A percentile compares a stretch with the other conserved stretches of the same genome.
These are phyloP conservation scores for Lasiodiplodia sp. DNA, from an alignment of 2,329 filamentous ascomycete species.

Conservation along the genomic window DNA sequence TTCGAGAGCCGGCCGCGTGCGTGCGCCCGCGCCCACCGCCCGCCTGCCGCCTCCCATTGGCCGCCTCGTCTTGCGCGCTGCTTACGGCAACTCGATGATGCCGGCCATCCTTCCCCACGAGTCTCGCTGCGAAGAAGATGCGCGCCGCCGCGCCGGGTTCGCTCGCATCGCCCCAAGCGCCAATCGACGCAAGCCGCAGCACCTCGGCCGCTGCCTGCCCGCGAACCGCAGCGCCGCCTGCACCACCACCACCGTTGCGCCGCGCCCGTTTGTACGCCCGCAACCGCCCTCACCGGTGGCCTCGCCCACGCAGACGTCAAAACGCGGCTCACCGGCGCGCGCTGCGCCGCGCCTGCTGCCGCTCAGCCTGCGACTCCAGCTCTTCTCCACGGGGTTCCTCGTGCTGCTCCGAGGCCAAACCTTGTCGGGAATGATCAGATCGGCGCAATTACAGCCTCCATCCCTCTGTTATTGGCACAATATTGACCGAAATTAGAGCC, in stretches of 20 bases:
- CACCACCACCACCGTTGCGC: conserved; percentile 18
- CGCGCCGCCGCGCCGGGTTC: conserved; percentile 18
- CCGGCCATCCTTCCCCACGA: conserved; percentile 23
- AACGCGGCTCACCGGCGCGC: conserved; percentile 19
- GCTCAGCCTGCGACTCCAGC: neutral
- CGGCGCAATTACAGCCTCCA: conserved; percentile 25
- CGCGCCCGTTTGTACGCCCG: conserved; percentile 17
- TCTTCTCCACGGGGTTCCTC: conserved; percentile 7
- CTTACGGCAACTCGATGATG: conserved; percentile 22
- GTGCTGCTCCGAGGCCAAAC: conserved; percentile 10
- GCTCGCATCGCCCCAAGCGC: conserved; percentile 23
- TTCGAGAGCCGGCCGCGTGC: conserved; percentile 28
- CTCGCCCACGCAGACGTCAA: conserved; percentile 2
- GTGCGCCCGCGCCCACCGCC: neutral
- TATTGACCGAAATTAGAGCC: conserved; percentile 29
- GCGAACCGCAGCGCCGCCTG: conserved; percentile 11
- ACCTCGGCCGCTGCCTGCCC: neutral
- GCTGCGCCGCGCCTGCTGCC: no score
- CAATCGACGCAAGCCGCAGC: conserved; percentile 2
- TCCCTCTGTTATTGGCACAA: conserved; percentile 21
- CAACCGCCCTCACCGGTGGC: conserved; percentile 6
- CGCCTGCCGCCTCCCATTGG: conserved; percentile 1
- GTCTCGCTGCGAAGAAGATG: conserved; percentile 21
- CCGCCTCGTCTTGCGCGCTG: conserved; percentile 2
- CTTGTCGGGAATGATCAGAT: conserved; percentile 23